Evolutionary conservation across 108 stramenopile genomes (phyloP).

Genomic region (Pseudonitzschia pungens): DNA sequence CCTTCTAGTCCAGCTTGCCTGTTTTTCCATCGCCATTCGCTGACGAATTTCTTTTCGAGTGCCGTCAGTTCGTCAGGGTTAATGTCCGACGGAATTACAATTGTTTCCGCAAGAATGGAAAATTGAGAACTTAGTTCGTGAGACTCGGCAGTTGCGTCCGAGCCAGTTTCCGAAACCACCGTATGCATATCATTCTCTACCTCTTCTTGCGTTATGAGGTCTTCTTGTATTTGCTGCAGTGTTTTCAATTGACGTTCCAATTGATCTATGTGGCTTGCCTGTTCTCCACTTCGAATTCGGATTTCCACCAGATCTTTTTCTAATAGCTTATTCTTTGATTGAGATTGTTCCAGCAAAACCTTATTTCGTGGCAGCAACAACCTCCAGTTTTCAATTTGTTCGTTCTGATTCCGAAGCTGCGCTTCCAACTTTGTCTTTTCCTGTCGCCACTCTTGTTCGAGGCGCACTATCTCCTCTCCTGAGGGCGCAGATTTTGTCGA

Average conservation of each 20-base stretch:
- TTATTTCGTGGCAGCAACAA: constrained; percentile 34
- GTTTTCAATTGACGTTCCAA: constrained; percentile 7
- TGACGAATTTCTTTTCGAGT: constrained; percentile 22
- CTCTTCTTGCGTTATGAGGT: not conserved
- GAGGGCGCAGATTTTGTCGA: not conserved
- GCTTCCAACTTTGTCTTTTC: constrained; percentile 12
- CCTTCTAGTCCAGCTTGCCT: constrained; percentile 20
- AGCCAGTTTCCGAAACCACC: not conserved
- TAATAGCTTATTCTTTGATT: constrained; percentile 8
- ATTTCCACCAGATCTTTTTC: not conserved
- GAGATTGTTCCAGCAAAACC: constrained; percentile 28
- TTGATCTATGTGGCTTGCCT: not conserved
- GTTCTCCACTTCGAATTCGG: not conserved
- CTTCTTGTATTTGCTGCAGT: not conserved
- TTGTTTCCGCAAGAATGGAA: not conserved
- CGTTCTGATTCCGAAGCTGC: constrained; percentile 14
- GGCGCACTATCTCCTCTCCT: not conserved
- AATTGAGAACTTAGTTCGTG: not conserved
- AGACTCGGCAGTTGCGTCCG: not conserved
- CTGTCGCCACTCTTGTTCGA: constrained; percentile 7
- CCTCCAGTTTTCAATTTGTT: constrained; percentile 31
- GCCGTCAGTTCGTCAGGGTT: not conserved
- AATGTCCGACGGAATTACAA: constrained; percentile 19
- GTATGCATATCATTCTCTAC: not conserved
- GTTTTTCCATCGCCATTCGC: constrained; percentile 32